Evolutionary conservation across 129 eudicot species (phyloP), one percentile per base, ranked within the genome.

Genomic region (Tagetes patula): DNA sequence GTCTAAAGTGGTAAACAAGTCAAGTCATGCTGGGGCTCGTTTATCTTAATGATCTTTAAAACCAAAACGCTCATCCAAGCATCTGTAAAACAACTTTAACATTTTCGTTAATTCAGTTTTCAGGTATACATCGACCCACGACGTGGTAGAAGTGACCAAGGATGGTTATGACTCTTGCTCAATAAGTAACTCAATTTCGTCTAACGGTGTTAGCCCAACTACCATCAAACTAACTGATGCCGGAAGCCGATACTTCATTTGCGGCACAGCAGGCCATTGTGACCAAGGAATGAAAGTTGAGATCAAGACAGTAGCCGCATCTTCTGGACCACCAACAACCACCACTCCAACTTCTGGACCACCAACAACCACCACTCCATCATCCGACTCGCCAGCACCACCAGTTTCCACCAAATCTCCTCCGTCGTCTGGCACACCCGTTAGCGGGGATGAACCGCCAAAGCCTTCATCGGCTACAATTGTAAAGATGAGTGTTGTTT

Each of bases 161-260:
- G 77, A 75, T 8, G 83, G 87, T 63, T 92, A 71, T 5, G 91
- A 85, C 62, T 75, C 88, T 14, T 92, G 96, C 82, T 59, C 74
- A 0, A 12, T 73, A 56, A 80, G 63, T 58, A 76, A 56, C 27
- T 75, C 96, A 0, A 40, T 77, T 7, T 65, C 70, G 55, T 71
- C 74, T 0, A 55, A 73, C 70, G 5, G 79, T 6, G 74, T 66
- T 42, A 83, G 89, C 36, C 70, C 71, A 40, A 71, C 90, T 1
- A 54, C 73, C 74, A 50, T 90, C 53, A 7, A 78, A 46, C 95
- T 93, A 13, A 47, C 79, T 34, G 77, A 80, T 48, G 74, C 84
- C 1, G 96, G 96, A 43, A 85, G 69, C 34, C 76, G 89, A 8
- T 93, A 89, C 86, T 93, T 93, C 87, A 85, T 85, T 0, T 93